phyloP scores from a whole-genome alignment of 2,329 filamentous ascomycete species.

The Cercospora sp. region DNA sequence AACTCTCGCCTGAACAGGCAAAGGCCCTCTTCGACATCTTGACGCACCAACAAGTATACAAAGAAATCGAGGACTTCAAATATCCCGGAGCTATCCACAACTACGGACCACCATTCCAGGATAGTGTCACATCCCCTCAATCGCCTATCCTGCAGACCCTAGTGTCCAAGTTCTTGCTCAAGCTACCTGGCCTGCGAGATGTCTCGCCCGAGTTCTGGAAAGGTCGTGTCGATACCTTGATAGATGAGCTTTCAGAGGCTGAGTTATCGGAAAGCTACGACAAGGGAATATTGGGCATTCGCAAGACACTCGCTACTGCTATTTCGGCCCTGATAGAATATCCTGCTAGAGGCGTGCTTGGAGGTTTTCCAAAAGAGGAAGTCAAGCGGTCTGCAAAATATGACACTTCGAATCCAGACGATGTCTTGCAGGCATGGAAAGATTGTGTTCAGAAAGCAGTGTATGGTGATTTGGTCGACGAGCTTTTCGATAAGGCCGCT shows the following conservation, averaged over 20 bases:
- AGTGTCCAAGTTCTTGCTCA: slow-evolving; percentile 63
- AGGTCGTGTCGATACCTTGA: slow-evolving; percentile 59
- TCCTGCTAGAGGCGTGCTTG: slow-evolving; percentile 64
- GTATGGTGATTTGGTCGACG: slow-evolving; percentile 67
- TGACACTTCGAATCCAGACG: slow-evolving; percentile 59
- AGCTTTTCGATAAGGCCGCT: slow-evolving; percentile 62
- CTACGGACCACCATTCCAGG: slow-evolving; percentile 70
- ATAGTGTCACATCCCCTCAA: slow-evolving; percentile 50
- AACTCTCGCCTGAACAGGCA: slow-evolving; percentile 48
- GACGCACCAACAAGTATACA: slow-evolving; percentile 56
- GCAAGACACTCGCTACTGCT: slow-evolving; percentile 73
- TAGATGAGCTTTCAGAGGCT: slow-evolving; percentile 63
- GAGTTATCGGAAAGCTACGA: slow-evolving; percentile 80
- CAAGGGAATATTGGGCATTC: slow-evolving; percentile 70
- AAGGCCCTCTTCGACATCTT: slow-evolving; percentile 57
- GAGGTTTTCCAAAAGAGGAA: slow-evolving; percentile 54
- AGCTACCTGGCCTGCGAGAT: slow-evolving; percentile 65
- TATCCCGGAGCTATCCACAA: slow-evolving; percentile 60
- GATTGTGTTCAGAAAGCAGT: slow-evolving; percentile 66
- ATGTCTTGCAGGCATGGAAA: slow-evolving; percentile 65
- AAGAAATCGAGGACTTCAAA: slow-evolving; percentile 73
- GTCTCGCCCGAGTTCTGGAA: slow-evolving; percentile 67
- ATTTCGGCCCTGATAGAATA: slow-evolving; percentile 69
- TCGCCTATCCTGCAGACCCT: slow-evolving; percentile 69
- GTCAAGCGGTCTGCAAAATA: slow-evolving; percentile 48